A percentile compares a stretch with the other conserved stretches of the same genome.
Evolutionary conservation across 768 basidiomycete genomes (phyloP).

Genomic region (Steccherinum ochraceum): DNA sequence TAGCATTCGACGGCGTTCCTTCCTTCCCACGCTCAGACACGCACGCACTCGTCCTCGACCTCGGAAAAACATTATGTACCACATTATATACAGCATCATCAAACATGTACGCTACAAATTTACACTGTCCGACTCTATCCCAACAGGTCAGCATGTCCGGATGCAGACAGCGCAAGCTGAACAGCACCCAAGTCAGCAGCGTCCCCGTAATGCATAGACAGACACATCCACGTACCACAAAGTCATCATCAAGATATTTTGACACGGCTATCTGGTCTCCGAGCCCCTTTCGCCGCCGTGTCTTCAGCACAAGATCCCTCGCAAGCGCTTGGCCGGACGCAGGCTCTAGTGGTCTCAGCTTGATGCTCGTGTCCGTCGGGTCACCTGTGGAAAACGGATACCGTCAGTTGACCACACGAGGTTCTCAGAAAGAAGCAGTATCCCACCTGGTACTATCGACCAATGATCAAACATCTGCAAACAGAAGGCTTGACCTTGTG

Average conservation of each 20-base stretch:
- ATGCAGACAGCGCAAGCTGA: conserved; percentile 88
- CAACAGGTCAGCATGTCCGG: conserved; percentile 91
- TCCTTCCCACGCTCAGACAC: conserved; percentile 22
- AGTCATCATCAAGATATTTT: conserved; percentile 96
- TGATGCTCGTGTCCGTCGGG: conserved; percentile 95
- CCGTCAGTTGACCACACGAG: conserved; percentile 14
- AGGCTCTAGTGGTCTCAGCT: conserved; percentile 92
- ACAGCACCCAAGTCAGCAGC: conserved; percentile 3
- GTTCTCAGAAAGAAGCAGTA: not conserved
- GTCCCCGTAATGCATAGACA: not conserved
- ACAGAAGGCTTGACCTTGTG: conserved; percentile 99
- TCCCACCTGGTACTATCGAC: conserved; percentile 93
- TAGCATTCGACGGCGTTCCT: conserved; percentile 34
- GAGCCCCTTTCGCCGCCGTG: conserved; percentile 90
- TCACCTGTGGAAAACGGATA: conserved; percentile 76
- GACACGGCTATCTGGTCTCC: conserved; percentile 97
- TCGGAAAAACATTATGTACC: not conserved
- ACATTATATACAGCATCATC: not conserved
- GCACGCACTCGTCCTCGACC: conserved; percentile 7
- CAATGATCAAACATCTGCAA: conserved; percentile 97
- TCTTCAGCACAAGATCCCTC: conserved; percentile 93
- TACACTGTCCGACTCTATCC: conserved; percentile 36
- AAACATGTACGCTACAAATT: no score
- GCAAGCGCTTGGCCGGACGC: conserved; percentile 95
- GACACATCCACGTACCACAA: conserved; percentile 60